Evolutionary conservation across 2,329 filamentous ascomycete genomes (phyloP), one percentile per base, ranked within the genome.

Genomic region (Diatrype stigma): DNA sequence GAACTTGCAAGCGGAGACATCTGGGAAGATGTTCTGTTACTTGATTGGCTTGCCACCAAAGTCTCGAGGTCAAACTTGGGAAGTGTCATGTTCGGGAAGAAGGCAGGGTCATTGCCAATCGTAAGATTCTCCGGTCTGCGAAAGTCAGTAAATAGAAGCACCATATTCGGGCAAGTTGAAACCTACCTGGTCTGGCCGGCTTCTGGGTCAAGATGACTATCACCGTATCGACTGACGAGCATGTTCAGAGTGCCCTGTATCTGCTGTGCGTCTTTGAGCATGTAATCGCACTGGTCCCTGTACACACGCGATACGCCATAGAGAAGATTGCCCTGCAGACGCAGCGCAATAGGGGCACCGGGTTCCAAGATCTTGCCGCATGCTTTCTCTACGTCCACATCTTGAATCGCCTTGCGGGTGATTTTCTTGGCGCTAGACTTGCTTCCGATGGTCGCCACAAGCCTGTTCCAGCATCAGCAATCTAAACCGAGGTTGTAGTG

Each of bases 251-350:
- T 83, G 53, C 84, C 80, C 59, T 90, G 85, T 35, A 88, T 84
- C 58, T 81, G 84, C 67, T 92, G 85, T 2, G 86, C 85, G 63
- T 97, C 94, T 3, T 81, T 78, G 45, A 96, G 82, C 22, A 96
- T 83, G 66, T 96, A 99, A 35, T 80, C 79, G 61, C 89, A 96
- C 70, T 99, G 92, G 66, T 96, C 89, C 23, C 82, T 78, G 67
- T 90, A 96, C 17, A 97, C 91, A 46, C 88, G 82, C 3, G 90
- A 87, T 16, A 96, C 82, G 5, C 92, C 92, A 65, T 87, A 92
- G 26, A 99, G 82, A 17, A 99, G 77, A 60, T 86, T 96, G 16
- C 91, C 88, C 65, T 97, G 93, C 21, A 99, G 80, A 34, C 94
- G 86, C 57, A 99, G 71, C 4, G 94, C 93, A 72, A 99, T 86